Evolutionary conservation across 257 asterid genomes (phyloP), one percentile per base, ranked within the genome.

Genomic region (Thymus quinquecostatus): DNA sequence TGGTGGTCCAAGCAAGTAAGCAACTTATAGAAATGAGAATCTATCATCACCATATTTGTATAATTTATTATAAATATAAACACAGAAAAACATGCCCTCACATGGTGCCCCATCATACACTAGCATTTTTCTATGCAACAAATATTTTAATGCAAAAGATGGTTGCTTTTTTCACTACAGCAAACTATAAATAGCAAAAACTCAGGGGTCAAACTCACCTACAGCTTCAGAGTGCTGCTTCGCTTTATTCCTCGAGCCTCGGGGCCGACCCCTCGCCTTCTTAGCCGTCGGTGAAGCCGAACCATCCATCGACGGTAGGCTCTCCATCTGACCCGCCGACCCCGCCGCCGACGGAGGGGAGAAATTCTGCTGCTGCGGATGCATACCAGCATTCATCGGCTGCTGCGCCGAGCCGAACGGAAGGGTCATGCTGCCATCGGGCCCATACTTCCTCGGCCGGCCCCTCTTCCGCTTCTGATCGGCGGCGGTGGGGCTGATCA

Each of bases 251-350:
- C 73, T 75, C 4, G 91, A 84, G 63, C 84, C 89, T 40, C 79
- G 86, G 53, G 91, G 91, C 70, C 91, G 74, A 72, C 86, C 91
- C 59, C 91, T 69, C 55, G 82, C 76, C 77, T 82, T 86, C 78
- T 86, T 86, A 8, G 54, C 41, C 29, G 77, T 14, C 7, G 86
- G 79, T 1, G 84, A 74, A 14, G 68, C 74, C 41, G 81, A 75
- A 30, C 80, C 87, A 13, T 70, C 82, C 45, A 64, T 28, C 0
- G 70, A 29, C 6, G 65, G 60, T 69, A 65, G 64, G 45, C 44
- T 40, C 72, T 78, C 81, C 69, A 77, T 21, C 69, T 66, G 79
- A 38, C 21, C 21, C 29, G 58, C 3, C 3, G 62, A 27, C 3
- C 21, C 64, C 6, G 72, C 48, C 7, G 75, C 72, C 60, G 66